phyloP scores from a whole-genome alignment of 2,329 filamentous ascomycete species.

The Beauveria sp. region DNA sequence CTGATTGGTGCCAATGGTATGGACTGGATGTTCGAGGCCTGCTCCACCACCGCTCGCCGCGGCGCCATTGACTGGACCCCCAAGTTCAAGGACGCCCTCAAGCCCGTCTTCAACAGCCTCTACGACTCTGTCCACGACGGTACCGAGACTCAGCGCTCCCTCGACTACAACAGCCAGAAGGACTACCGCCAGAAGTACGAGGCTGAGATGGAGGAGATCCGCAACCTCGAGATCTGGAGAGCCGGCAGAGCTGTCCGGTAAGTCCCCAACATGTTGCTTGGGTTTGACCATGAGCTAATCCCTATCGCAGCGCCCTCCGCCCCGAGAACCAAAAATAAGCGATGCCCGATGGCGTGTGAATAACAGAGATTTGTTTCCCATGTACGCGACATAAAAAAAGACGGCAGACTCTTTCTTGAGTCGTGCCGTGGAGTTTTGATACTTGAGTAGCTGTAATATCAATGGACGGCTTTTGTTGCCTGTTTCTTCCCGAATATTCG shows the following conservation, averaged over 20 bases:
- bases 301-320: constrained; percentile 55
- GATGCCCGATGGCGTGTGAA: constrained; percentile 1
- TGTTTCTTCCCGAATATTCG: neutral
- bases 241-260: constrained; percentile 94
- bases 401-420: neutral
- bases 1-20: constrained; percentile 96
- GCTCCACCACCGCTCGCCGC: constrained; percentile 96
- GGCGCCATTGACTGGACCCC: constrained; percentile 98
- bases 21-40: constrained; percentile 99
- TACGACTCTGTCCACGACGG: constrained; percentile 90
- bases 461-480: constrained; percentile 4
- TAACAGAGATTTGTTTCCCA: neutral
- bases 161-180: constrained; percentile 92
- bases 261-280: constrained; percentile 22
- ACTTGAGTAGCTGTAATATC: constrained; percentile 8
- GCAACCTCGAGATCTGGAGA: constrained; percentile 96
- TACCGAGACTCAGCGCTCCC: constrained; percentile 88
- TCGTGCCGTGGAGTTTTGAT: constrained; percentile 7
- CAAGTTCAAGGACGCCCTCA: constrained; percentile 94
- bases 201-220: constrained; percentile 98
- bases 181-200: constrained; percentile 98
- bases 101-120: constrained; percentile 96
- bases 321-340: constrained; percentile 77
- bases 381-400: constrained; percentile 5
- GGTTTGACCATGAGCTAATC: constrained; percentile 15